phyloP scores from a whole-genome alignment of 164 flowering plant species.

The Tetracentron sinense region DNA sequence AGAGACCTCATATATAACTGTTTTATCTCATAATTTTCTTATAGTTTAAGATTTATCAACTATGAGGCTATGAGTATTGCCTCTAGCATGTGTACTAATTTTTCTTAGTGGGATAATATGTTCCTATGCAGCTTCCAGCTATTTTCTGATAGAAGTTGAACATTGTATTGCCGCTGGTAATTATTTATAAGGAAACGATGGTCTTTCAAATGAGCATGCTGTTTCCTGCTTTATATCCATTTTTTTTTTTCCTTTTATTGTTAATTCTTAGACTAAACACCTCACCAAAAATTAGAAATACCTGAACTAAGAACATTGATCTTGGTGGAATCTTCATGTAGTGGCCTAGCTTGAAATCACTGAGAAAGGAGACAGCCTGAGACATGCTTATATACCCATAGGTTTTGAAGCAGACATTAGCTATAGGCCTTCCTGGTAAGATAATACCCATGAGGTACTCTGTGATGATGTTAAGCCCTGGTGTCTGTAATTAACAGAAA shows the following conservation, averaged over 20 bases:
- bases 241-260: neutral
- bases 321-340: constrained; percentile 86
- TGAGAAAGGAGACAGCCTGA: constrained; percentile 67
- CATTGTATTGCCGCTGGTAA: too few species aligned
- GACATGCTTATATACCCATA: constrained; percentile 76
- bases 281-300: constrained; percentile 2
- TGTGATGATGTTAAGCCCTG: constrained; percentile 67
- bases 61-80: too few species aligned
- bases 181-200: too few species aligned
- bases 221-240: neutral
- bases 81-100: too few species aligned
- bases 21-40: too few species aligned
- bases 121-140: too few species aligned
- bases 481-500: constrained; percentile 39
- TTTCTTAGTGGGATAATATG: too few species aligned
- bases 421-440: constrained; percentile 61
- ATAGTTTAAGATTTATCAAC: too few species aligned
- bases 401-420: constrained; percentile 76
- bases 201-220: too few species aligned
- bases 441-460: constrained; percentile 67
- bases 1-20: too few species aligned
- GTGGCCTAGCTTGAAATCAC: constrained; percentile 80
- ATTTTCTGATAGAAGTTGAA: too few species aligned
- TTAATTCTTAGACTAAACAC: too few species aligned
- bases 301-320: constrained; percentile 80